A percentile compares a stretch with the other conserved stretches of the same genome.
These are phyloP conservation scores for Rhododendron henanense DNA, from an alignment of 148 eudicot genomes.

Conservation along the genomic window DNA sequence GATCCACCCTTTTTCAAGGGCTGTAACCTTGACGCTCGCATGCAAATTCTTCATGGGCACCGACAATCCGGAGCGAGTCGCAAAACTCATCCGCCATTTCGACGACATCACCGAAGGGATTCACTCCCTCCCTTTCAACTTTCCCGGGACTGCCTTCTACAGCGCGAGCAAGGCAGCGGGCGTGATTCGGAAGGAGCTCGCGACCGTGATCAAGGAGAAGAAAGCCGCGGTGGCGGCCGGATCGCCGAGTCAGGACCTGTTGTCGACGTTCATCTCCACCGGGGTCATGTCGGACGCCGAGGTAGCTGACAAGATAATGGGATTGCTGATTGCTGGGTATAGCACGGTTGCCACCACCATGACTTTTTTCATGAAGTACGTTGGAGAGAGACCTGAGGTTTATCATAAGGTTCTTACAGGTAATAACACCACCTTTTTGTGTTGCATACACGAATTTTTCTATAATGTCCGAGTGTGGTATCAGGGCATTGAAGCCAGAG, in stretches of 20 bases:
- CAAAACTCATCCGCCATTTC: constrained; percentile 6
- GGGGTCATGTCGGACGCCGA: constrained; percentile 4
- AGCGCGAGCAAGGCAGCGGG: not conserved
- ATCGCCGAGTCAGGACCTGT: not conserved
- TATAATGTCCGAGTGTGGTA: no score
- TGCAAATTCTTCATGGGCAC: constrained; percentile 12
- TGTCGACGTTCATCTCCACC: not conserved
- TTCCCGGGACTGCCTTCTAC: constrained; percentile 13
- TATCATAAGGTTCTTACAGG: not conserved
- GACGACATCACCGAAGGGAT: constrained; percentile 5
- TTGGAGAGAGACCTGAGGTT: constrained; percentile 10
- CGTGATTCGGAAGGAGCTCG: constrained; percentile 13
- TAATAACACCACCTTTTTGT: not conserved
- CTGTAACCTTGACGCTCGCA: constrained; percentile 5
- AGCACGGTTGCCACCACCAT: constrained; percentile 2
- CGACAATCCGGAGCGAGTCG: constrained; percentile 6
- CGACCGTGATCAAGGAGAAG: constrained; percentile 13
- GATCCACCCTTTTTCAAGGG: constrained; percentile 1
- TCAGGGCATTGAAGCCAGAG: no score
- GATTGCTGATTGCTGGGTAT: not conserved
- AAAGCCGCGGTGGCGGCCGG: constrained; percentile 4
- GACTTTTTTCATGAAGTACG: constrained; percentile 10
- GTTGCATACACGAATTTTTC: no score
- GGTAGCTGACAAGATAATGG: constrained; percentile 10
- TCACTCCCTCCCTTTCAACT: not conserved